Evolutionary conservation across 2,329 filamentous ascomycete genomes (phyloP).

Genomic region (Diaporthe capsici): DNA sequence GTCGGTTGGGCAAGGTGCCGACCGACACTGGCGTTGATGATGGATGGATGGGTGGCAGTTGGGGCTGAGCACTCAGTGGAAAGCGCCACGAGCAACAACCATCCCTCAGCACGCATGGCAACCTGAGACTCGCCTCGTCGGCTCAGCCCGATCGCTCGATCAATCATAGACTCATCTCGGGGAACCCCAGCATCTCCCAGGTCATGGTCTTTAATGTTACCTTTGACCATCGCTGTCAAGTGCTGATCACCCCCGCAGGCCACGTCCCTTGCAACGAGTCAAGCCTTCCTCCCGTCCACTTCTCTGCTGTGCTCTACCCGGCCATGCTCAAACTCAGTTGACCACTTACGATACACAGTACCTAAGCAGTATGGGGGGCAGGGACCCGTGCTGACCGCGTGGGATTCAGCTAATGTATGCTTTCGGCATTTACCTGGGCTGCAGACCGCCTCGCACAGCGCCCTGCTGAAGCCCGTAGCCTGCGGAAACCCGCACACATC

Average conservation of each 20-base stretch:
- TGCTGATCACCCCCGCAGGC: slow-evolving; percentile 21
- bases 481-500: slow-evolving; percentile 5
- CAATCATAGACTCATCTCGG: slow-evolving; percentile 19
- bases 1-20: not conserved
- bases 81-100: not conserved
- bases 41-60: not conserved
- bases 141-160: slow-evolving; percentile 30
- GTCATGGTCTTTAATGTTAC: not conserved
- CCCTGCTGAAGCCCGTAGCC: not conserved
- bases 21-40: not conserved
- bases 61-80: not conserved
- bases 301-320: not conserved
- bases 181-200: slow-evolving; percentile 6
- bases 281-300: not conserved
- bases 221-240: not conserved
- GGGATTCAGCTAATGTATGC: not conserved
- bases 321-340: not conserved
- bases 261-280: slow-evolving; percentile 25
- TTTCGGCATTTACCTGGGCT: slow-evolving; percentile 13
- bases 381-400: not conserved
- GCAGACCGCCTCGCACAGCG: slow-evolving; percentile 6
- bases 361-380: not conserved
- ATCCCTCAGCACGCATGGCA: not conserved
- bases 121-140: slow-evolving; percentile 25
- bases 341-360: not conserved